phyloP scores from a whole-genome alignment of 768 basidiomycete species.

The Tricholoma bakamatsutake region DNA sequence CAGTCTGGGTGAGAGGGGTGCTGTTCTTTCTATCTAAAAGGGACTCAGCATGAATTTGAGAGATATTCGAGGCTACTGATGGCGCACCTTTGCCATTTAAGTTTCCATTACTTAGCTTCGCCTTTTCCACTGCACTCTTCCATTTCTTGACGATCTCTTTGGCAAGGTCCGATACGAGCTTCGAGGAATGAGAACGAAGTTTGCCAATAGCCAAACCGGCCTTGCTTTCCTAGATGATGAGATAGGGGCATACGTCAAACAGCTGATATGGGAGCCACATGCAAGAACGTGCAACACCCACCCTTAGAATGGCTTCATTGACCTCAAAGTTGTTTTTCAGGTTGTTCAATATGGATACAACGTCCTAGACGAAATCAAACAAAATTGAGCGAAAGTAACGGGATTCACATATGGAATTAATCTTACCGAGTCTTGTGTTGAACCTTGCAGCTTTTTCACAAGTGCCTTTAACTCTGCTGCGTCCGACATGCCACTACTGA shows the following conservation, averaged over 20 bases:
- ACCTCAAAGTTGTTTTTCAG: constrained; percentile 65
- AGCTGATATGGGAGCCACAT: constrained; percentile 18
- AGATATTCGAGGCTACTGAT: neutral
- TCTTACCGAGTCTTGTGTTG: constrained; percentile 53
- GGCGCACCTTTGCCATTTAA: constrained; percentile 32
- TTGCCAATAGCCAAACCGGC: constrained; percentile 91
- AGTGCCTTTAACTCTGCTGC: constrained; percentile 70
- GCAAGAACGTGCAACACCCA: constrained; percentile 41
- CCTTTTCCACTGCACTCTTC: constrained; percentile 83
- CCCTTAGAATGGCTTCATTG: constrained; percentile 69
- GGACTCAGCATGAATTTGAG: neutral
- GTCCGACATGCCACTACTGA: constrained; percentile 36
- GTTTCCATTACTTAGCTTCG: constrained; percentile 30
- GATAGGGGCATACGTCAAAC: constrained; percentile 9
- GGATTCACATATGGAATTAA: constrained; percentile 28
- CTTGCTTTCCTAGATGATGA: constrained; percentile 70
- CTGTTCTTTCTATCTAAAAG: constrained; percentile 16
- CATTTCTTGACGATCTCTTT: constrained; percentile 91
- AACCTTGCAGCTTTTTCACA: constrained; percentile 71
- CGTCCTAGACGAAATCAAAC: constrained; percentile 43
- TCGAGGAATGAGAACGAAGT: constrained; percentile 65
- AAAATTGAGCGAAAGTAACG: constrained; percentile 30
- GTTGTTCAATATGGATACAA: constrained; percentile 49
- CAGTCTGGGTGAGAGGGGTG: constrained; percentile 33
- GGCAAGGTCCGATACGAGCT: constrained; percentile 73